A percentile compares a stretch with the other conserved stretches of the same genome.
These are phyloP conservation scores for Neoarthrinium moseri DNA, from an alignment of 2,329 filamentous ascomycete genomes.

Conservation along the genomic window DNA sequence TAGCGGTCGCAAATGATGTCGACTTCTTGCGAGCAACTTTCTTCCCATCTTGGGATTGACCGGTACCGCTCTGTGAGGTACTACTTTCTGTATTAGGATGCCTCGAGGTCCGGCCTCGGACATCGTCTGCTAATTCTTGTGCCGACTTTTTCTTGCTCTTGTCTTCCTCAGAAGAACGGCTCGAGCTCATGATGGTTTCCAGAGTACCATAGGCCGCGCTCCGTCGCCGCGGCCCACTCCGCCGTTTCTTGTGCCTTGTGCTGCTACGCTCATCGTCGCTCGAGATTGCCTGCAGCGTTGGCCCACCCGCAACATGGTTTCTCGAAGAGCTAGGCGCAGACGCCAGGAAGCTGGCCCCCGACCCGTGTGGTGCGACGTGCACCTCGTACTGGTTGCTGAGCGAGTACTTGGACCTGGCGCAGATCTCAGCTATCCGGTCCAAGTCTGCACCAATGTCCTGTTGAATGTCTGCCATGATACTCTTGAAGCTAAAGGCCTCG, in stretches of 20 bases:
- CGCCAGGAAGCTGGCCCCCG: slow-evolving; percentile 47
- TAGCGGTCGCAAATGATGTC: slow-evolving; percentile 43
- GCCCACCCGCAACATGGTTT: slow-evolving; percentile 37
- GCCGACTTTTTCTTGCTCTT: slow-evolving; percentile 59
- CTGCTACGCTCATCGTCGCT: slow-evolving; percentile 53
- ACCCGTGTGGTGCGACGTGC: slow-evolving; percentile 61
- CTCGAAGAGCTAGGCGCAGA: slow-evolving; percentile 22
- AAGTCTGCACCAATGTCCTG: slow-evolving; percentile 56
- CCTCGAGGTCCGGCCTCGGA: slow-evolving; percentile 46
- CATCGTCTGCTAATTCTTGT: slow-evolving; percentile 52
- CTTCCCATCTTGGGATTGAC: slow-evolving; percentile 18
- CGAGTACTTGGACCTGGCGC: slow-evolving; percentile 63
- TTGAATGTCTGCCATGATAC: slow-evolving; percentile 58
- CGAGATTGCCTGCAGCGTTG: slow-evolving; percentile 56
- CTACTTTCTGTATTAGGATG: slow-evolving; percentile 29
- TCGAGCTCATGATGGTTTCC: slow-evolving; percentile 67
- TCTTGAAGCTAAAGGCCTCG: slow-evolving; percentile 64
- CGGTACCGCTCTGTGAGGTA: slow-evolving; percentile 27
- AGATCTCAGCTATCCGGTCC: slow-evolving; percentile 66
- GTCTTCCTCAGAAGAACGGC: slow-evolving; percentile 63
- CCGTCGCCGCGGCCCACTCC: slow-evolving; percentile 40
- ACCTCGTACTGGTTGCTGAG: slow-evolving; percentile 67
- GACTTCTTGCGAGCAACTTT: slow-evolving; percentile 32
- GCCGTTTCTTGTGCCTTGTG: slow-evolving; percentile 36
- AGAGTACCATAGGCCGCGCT: slow-evolving; percentile 61